Base-by-base conservation (phyloP, 768 basidiomycete genomes). In the Tricholoma flavovirens region DNA sequence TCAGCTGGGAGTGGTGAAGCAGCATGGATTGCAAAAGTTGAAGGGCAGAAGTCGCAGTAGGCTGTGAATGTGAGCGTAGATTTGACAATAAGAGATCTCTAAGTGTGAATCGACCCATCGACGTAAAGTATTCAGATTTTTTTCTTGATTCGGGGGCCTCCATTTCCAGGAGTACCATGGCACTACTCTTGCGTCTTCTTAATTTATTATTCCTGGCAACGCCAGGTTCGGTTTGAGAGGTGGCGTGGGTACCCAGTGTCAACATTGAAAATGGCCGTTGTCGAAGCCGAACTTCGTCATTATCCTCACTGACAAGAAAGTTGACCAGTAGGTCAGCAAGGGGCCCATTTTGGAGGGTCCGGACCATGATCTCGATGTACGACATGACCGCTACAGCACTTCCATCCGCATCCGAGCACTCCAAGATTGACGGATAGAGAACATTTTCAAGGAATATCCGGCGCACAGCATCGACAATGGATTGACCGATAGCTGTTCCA, bases 321-420 rank as follows among this genome's bases (percentile, higher is more conserved):
- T 82, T 77, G 40, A 95, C 78, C 14, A 96, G 72, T 21, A 88
- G 75, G 46, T 87, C 82, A 14, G 81, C 82, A 38, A 96, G 78
- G 50, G 78, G 81, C 1, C 86, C 87, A 21, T 82, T 77, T 33
- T 82, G 78, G 5, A 95, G 77, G 0, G 87, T 90, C 56, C 84
- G 80, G 52, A 93, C 78, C 79, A 93, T 88, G 64, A 92, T 82
- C 61, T 97, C 93, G 60, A 98, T 84, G 67, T 98, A 98, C 14
- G 90, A 92, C 82, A 98, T 85, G 54, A 98, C 94, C 9, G 96
- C 94, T 1, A 97, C 88, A 0, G 94, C 90, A 59, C 93, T 96
- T n/a, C 96, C 96, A 67, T 98, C 96, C 4, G 77, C 66, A 58
- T 92, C 90, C 0, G 94, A 94, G 70, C 93, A 95, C 67, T 98